These are phyloP conservation scores for Populus hybrid DNA, from an alignment of 441 rosid species.

Conservation along the genomic window DNA sequence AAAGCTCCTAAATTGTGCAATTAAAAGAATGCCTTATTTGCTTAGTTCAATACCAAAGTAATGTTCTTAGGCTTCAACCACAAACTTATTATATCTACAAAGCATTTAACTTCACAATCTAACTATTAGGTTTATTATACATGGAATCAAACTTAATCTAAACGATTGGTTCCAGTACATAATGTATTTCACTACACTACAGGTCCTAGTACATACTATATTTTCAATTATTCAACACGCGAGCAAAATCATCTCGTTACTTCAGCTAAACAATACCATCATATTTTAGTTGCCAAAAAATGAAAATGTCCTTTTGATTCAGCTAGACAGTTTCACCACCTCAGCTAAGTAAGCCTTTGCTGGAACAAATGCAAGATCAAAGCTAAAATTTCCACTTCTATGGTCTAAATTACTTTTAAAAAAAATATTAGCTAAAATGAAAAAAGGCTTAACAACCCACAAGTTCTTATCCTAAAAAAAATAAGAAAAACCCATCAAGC, in stretches of 20 bases:
- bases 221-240: not conserved
- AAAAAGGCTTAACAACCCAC: not conserved
- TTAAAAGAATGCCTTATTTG: not conserved
- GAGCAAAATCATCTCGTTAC: not conserved
- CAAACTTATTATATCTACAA: not conserved
- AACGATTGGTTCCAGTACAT: not conserved
- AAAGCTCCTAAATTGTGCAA: not conserved
- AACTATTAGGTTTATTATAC: too few species aligned
- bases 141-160: not conserved
- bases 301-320: not conserved
- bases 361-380: slow-evolving; percentile 11
- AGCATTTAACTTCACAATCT: not conserved
- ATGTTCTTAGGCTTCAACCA: not conserved
- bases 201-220: not conserved
- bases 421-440: not conserved
- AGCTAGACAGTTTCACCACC: not conserved
- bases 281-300: not conserved
- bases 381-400: not conserved
- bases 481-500: not conserved
- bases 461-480: not conserved
- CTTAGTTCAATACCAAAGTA: not conserved
- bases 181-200: not conserved
- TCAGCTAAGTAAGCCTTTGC: not conserved
- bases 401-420: not conserved
- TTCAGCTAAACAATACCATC: slow-evolving; percentile 2